Evolutionary conservation across 495 filamentous ascomycete genomes (phyloP).

Genomic region (Elasticomyces elasticus): DNA sequence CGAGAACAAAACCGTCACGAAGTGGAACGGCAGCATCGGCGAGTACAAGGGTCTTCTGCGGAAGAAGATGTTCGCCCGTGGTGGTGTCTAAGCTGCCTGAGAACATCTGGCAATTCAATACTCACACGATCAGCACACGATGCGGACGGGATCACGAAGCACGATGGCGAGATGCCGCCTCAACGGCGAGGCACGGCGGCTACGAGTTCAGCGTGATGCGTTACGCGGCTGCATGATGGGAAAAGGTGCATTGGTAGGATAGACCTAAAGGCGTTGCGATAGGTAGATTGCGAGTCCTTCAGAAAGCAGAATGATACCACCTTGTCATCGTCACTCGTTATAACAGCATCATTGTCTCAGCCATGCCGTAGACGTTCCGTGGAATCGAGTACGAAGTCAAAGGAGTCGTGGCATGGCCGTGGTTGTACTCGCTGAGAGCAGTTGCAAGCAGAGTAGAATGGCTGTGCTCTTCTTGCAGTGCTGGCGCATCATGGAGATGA

Average conservation of each 20-base stretch:
- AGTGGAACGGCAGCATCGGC: constrained; percentile 83
- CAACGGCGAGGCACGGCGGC: neutral
- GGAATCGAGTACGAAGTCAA: too few species aligned
- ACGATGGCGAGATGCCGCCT: too few species aligned
- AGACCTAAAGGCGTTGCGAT: constrained; percentile 7
- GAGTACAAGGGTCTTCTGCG: constrained; percentile 96
- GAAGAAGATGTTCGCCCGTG: constrained; percentile 82
- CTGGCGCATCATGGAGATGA: too few species aligned
- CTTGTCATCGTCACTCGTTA: neutral
- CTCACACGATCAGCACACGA: too few species aligned
- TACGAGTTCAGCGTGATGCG: neutral
- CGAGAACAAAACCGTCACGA: constrained; percentile 82
- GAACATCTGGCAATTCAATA: neutral
- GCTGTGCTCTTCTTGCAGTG: too few species aligned
- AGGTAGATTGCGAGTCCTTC: neutral
- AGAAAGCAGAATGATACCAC: neutral
- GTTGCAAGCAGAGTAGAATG: too few species aligned
- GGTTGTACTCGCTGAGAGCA: too few species aligned
- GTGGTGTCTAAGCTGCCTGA: constrained; percentile 43
- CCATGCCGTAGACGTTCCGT: too few species aligned
- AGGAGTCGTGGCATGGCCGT: too few species aligned
- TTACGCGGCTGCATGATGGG: neutral
- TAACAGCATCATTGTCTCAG: too few species aligned
- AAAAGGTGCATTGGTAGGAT: constrained; percentile 11
- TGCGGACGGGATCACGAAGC: neutral